Conservation (phyloP, 495 filamentous ascomycete species). For the Gamarada debralockiae region DNA sequence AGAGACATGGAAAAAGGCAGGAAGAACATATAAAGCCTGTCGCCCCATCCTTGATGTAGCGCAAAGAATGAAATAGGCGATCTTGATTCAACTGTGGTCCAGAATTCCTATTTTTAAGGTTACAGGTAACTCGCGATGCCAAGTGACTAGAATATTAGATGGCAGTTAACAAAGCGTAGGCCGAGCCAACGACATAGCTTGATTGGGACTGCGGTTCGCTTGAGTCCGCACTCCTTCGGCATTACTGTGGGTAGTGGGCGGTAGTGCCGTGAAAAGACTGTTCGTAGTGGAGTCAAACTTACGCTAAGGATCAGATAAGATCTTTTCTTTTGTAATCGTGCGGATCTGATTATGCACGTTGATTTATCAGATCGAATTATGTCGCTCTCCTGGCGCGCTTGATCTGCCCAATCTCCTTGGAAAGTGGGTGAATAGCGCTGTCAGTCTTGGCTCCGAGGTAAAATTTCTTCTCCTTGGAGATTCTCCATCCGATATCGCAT, state of each 20-base stretch:
- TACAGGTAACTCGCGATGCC: not conserved
- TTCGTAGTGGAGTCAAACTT: not conserved
- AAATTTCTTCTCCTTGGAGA: not conserved
- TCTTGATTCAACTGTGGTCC: not conserved
- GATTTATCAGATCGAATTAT: conserved; percentile 5
- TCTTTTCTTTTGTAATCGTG: not conserved
- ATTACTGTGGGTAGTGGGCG: too few species aligned
- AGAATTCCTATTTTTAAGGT: not conserved
- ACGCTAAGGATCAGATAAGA: conserved; percentile 14
- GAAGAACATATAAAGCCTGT: not conserved
- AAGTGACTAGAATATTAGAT: not conserved
- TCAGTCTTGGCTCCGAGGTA: not conserved
- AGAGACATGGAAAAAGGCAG: not conserved
- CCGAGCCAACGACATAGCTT: not conserved
- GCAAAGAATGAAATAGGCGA: not conserved
- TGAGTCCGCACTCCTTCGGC: not conserved
- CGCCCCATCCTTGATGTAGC: too few species aligned
- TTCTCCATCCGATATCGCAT: not conserved
- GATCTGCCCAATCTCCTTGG: not conserved
- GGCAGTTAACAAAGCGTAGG: not conserved
- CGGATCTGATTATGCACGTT: conserved; percentile 16
- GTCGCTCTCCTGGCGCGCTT: too few species aligned
- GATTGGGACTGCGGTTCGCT: not conserved
- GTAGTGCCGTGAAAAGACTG: too few species aligned
- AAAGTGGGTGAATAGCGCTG: not conserved